These are phyloP conservation scores for Penicillium canariense DNA, from an alignment of 495 filamentous ascomycete species.

Conservation along the genomic window DNA sequence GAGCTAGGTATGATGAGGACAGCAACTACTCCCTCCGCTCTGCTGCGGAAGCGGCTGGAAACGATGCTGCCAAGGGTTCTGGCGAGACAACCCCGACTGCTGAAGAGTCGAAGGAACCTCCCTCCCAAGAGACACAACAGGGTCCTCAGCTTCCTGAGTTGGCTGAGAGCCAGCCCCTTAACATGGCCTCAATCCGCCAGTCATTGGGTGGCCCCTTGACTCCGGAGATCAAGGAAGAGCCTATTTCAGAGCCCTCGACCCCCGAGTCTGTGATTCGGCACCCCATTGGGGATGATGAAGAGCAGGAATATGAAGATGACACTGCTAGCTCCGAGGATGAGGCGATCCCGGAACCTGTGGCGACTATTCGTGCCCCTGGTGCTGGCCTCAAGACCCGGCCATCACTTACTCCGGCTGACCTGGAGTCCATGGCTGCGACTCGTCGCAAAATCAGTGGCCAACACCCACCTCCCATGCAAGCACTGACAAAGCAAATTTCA, in stretches of 20 bases:
- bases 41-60: slow-evolving; percentile 22
- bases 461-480: slow-evolving; percentile 58
- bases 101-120: not conserved
- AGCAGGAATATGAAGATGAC: slow-evolving; percentile 31
- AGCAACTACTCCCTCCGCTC: slow-evolving; percentile 53
- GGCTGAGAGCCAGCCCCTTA: slow-evolving; percentile 24
- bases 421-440: slow-evolving; percentile 82
- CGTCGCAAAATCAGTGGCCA: slow-evolving; percentile 81
- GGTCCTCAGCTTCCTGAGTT: not conserved
- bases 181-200: slow-evolving; percentile 51
- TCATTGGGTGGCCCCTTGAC: slow-evolving; percentile 59
- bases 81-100: slow-evolving; percentile 36
- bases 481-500: slow-evolving; percentile 34
- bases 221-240: slow-evolving; percentile 55
- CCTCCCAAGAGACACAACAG: not conserved
- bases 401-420: slow-evolving; percentile 80
- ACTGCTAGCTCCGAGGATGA: slow-evolving; percentile 34
- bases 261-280: slow-evolving; percentile 94
- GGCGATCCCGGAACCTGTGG: slow-evolving; percentile 74
- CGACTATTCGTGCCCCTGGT: slow-evolving; percentile 88
- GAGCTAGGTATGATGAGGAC: slow-evolving; percentile 43
- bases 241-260: slow-evolving; percentile 65
- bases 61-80: slow-evolving; percentile 12
- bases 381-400: slow-evolving; percentile 86
- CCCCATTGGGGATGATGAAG: slow-evolving; percentile 44